Base-by-base conservation (phyloP, 83 land plant species). In the Isoetes engelmannii region DNA sequence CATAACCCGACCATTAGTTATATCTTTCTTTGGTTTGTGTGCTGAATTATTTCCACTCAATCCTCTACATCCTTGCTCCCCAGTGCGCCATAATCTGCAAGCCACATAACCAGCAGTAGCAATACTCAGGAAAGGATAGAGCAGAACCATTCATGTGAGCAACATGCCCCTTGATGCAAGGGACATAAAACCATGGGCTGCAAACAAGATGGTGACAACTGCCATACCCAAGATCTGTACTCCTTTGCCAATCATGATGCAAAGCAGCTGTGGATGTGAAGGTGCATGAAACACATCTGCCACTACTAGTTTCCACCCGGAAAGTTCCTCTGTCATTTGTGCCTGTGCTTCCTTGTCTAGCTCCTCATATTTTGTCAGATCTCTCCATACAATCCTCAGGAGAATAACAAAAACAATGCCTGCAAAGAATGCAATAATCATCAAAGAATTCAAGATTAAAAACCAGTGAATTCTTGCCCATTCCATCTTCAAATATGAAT, bases 251-350 rank as follows among this genome's bases (percentile, higher is more conserved):
- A 69, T 58, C 68, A 69, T 44, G 18, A 69, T 62, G 9, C 71
- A 69, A 6, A 69, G 65, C 6, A 69, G 68, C 47, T 53, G 47
- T 17, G 68, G 44, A 6, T 57, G 13, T 43, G 3, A 44, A 0
- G 68, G 71, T 12, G 71, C 71, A 5, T 47, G 68, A 47, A 69
- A 69, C 8, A 69, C 71, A 15, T 69, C 71, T 3, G 62, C 71
- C 6, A 69, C 71, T 17, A 69, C 71, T 47, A 69, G 21, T 61
- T 69, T 69, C 71, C 71, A 69, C 19, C 71, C 71, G 18, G 71
- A 69, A 12, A 69, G 61, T 44, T 69, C 71, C 44, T 69, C 71
- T 15, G 47, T 69, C 71, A 69, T 69, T 47, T 69, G 68, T 18
- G 71, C 71, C n/a, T 69, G 71, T 3, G 68, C 71, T 47, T 69